These are phyloP conservation scores for Pharnaceum exiguum DNA, from an alignment of 148 eudicot genomes.

Conservation along the genomic window DNA sequence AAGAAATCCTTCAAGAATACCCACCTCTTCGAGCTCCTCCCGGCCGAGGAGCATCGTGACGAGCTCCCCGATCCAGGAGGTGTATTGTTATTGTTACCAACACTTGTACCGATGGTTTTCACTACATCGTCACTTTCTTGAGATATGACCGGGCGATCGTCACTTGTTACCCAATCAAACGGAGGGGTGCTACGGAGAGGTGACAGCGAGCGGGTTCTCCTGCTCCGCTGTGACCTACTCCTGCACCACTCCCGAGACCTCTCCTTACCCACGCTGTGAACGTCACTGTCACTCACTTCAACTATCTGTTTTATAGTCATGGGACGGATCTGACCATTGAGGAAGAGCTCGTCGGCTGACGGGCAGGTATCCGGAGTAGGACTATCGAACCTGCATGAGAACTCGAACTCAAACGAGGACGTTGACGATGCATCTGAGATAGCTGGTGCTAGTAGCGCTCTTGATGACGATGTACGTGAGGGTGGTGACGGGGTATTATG, in stretches of 20 bases:
- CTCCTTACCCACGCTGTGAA: conserved; percentile 1
- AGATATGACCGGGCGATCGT: conserved; percentile 2
- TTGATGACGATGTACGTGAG: conserved; percentile 11
- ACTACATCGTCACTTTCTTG: neutral
- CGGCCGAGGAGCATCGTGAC: conserved; percentile 71
- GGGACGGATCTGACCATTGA: conserved; percentile 55
- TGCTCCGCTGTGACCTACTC: conserved; percentile 48
- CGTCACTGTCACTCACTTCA: neutral
- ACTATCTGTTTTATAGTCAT: conserved; percentile 33
- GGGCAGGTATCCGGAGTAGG: conserved; percentile 24
- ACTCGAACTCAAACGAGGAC: conserved; percentile 38
- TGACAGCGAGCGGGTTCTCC: conserved; percentile 77
- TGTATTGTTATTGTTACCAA: too few species aligned
- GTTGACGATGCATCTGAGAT: conserved; percentile 21
- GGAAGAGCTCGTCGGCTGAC: conserved; percentile 40
- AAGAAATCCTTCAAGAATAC: conserved; percentile 75
- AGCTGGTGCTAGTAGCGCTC: conserved; percentile 12
- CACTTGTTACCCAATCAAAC: conserved; percentile 27
- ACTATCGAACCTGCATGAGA: conserved; percentile 33
- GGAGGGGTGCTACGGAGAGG: conserved; percentile 47
- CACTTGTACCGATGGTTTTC: too few species aligned
- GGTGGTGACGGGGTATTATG: conserved; percentile 26
- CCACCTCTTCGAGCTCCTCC: conserved; percentile 85
- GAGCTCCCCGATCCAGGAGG: conserved; percentile 61
- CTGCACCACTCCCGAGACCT: conserved; percentile 52